phyloP scores from a whole-genome alignment of 306 rosid genomes.

The Glycyrrhiza uralensis region DNA sequence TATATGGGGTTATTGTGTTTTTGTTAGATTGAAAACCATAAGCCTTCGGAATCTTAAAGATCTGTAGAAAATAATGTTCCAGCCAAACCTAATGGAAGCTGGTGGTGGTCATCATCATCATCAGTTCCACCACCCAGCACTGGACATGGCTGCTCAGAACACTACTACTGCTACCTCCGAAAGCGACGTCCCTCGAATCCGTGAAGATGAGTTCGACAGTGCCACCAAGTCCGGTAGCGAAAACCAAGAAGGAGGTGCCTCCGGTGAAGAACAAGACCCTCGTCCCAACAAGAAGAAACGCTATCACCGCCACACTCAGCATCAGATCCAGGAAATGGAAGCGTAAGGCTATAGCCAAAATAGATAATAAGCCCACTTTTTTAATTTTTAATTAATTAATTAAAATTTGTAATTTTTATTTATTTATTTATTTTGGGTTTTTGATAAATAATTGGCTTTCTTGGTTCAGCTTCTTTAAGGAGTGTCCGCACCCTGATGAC shows the following conservation, averaged over 20 bases:
- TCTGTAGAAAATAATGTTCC: slow-evolving; percentile 68
- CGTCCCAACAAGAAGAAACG: slow-evolving; percentile 86
- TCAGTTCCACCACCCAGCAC: slow-evolving; percentile 45
- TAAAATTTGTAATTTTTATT: background rate
- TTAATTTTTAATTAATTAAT: background rate
- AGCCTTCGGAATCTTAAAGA: slow-evolving; percentile 72
- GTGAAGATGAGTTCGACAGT: slow-evolving; percentile 85
- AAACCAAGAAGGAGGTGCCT: slow-evolving; percentile 70
- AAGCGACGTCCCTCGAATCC: slow-evolving; percentile 63
- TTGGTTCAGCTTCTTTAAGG: slow-evolving; percentile 75
- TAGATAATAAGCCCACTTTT: background rate
- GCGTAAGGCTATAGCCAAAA: slow-evolving; percentile 51
- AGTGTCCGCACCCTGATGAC: slow-evolving; percentile 99
- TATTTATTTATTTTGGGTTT: too few species aligned
- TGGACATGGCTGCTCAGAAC: slow-evolving; percentile 74
- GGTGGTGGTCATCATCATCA: slow-evolving; percentile 33
- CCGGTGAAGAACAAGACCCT: slow-evolving; percentile 83
- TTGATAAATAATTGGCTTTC: background rate
- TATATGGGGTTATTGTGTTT: slow-evolving; percentile 23
- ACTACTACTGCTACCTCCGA: slow-evolving; percentile 58
- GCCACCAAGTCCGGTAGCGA: slow-evolving; percentile 93
- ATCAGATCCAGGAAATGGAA: slow-evolving; percentile 99
- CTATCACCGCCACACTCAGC: slow-evolving; percentile 97
- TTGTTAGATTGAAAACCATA: slow-evolving; percentile 70
- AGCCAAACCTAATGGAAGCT: slow-evolving; percentile 80